phyloP scores from a whole-genome alignment of 2,329 filamentous ascomycete genomes.

The Meredithiella fracta region DNA sequence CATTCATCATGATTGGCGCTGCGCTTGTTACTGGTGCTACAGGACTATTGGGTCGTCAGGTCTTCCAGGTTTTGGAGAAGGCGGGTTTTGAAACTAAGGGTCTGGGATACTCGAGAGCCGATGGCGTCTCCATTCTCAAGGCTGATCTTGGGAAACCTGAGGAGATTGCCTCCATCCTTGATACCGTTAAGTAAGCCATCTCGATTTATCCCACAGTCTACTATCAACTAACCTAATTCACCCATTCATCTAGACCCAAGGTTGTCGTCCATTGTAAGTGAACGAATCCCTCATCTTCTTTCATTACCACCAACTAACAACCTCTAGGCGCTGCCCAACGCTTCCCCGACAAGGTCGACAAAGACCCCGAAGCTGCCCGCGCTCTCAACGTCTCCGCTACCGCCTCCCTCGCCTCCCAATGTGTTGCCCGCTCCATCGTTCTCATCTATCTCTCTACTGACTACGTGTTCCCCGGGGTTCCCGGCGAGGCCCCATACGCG shows the following conservation, averaged over 20 bases:
- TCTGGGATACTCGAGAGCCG: conserved; percentile 57
- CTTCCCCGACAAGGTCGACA: conserved; percentile 72
- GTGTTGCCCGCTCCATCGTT: conserved; percentile 42
- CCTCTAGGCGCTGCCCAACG: conserved; percentile 63
- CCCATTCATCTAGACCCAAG: conserved; percentile 41
- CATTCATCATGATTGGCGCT: conserved; percentile 16
- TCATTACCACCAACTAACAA: background rate
- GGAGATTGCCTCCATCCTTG: conserved; percentile 34
- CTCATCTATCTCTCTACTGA: conserved; percentile 70
- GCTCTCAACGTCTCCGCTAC: conserved; percentile 62
- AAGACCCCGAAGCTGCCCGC: conserved; percentile 58
- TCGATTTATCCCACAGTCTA: background rate
- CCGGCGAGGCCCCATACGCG: conserved; percentile 73
- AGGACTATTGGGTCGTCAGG: conserved; percentile 66
- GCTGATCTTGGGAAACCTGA: conserved; percentile 32
- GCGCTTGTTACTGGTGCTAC: conserved; percentile 72
- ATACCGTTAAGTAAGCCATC: conserved; percentile 35
- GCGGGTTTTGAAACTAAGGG: conserved; percentile 49
- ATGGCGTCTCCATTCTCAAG: conserved; percentile 49
- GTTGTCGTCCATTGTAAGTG: conserved; percentile 65
- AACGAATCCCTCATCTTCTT: background rate
- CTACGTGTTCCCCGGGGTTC: conserved; percentile 58
- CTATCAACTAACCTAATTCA: background rate
- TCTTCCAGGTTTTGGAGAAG: conserved; percentile 35
- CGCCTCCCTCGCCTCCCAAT: conserved; percentile 46